These are phyloP conservation scores for Carpinus viminea DNA, from an alignment of 306 rosid genomes.

Conservation along the genomic window DNA sequence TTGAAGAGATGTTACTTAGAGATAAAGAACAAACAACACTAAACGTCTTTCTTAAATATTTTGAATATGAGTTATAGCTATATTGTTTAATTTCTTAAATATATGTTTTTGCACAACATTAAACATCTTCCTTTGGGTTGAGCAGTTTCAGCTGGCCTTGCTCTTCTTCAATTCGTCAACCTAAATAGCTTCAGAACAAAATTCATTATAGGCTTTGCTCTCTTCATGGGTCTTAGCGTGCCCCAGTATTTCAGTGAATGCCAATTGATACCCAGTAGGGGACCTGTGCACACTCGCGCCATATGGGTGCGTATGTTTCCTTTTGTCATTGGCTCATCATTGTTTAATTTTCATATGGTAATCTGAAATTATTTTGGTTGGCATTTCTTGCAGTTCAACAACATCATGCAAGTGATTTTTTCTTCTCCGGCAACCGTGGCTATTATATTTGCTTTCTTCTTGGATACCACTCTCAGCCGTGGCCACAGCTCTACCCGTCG, in stretches of 20 bases:
- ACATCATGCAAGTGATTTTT: constrained; percentile 66
- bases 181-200: constrained; percentile 70
- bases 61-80: background rate
- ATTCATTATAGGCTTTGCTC: constrained; percentile 80
- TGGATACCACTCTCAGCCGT: constrained; percentile 53
- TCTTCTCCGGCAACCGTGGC: constrained; percentile 84
- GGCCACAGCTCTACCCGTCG: constrained; percentile 48
- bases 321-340: background rate
- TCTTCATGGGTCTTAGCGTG: constrained; percentile 80
- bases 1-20: no score
- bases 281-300: constrained; percentile 69
- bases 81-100: constrained; percentile 5
- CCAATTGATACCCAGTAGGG: constrained; percentile 43
- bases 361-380: background rate
- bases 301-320: constrained; percentile 42
- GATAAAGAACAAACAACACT: background rate
- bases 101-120: background rate
- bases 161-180: constrained; percentile 81
- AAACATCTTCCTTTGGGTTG: constrained; percentile 13
- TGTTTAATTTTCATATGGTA: background rate
- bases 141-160: constrained; percentile 79
- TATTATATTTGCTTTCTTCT: constrained; percentile 51
- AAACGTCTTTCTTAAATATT: background rate
- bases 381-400: constrained; percentile 61
- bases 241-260: constrained; percentile 71